Conservation (phyloP, 352 stramenopile species). For the Phytophthora multivora region DNA sequence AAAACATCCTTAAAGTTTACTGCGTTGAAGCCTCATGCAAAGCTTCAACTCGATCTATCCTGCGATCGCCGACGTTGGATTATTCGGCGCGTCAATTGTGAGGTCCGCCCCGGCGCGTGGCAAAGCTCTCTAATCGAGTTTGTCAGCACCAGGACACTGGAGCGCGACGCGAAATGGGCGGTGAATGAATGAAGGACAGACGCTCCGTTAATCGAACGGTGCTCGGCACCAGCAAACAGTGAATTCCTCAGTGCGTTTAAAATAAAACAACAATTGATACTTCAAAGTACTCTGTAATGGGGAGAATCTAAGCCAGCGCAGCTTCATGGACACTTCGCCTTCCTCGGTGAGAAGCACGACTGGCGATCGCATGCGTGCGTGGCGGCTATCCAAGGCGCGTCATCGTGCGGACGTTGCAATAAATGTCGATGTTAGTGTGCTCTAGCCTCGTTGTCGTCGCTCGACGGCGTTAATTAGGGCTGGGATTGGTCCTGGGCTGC, state of each 20-base stretch:
- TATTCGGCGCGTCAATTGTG: conserved; percentile 6
- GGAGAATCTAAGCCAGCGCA: no score
- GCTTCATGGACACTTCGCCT: background rate
- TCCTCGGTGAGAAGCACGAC: conserved; percentile 1
- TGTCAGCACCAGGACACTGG: conserved; percentile 15
- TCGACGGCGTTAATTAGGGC: conserved; percentile 1
- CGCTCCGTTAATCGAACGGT: background rate
- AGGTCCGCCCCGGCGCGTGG: conserved; percentile 13
- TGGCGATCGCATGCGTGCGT: conserved; percentile 10
- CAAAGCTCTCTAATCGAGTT: conserved; percentile 1
- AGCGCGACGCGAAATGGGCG: conserved; percentile 2
- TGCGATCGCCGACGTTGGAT: background rate
- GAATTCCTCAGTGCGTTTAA: no score
- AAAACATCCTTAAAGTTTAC: background rate
- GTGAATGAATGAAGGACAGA: background rate
- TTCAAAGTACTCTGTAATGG: no score
- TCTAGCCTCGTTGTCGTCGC: conserved; percentile 4
- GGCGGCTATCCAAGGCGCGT: conserved; percentile 21
- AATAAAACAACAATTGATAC: no score
- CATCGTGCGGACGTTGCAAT: conserved; percentile 2
- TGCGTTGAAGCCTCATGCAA: conserved; percentile 8
- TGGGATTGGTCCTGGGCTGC: conserved; percentile 26
- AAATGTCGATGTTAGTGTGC: conserved; percentile 5
- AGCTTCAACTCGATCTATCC: conserved; percentile 11
- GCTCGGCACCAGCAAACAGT: background rate